Conservation (phyloP, 2,329 filamentous ascomycete species). For the Dactylellina cionopaga region DNA sequence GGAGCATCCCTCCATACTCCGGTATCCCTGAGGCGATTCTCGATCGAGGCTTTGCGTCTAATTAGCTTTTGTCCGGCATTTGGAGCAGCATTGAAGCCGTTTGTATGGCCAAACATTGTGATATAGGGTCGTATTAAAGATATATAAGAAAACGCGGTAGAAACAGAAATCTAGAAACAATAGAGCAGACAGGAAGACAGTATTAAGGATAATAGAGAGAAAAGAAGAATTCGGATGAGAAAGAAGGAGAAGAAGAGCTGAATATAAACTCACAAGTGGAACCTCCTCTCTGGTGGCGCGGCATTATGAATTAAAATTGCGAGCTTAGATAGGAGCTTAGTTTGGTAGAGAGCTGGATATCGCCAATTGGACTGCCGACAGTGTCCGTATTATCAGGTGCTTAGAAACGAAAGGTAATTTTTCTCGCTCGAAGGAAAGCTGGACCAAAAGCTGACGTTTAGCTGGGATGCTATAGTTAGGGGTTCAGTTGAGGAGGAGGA, state of each 20-base stretch:
- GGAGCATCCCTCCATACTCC: conserved; percentile 78
- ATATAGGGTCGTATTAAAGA: not conserved
- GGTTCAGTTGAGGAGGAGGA: not conserved
- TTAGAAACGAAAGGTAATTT: not conserved
- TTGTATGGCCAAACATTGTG: conserved; percentile 12
- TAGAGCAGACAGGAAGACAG: not conserved
- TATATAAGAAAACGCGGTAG: not conserved
- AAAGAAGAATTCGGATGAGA: not conserved
- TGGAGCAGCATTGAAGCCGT: conserved; percentile 1
- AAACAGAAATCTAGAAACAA: not conserved
- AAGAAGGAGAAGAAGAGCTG: not conserved
- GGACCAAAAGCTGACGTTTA: conserved; percentile 14
- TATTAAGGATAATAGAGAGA: not conserved
- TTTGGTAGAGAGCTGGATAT: conserved; percentile 21
- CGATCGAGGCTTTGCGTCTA: conserved; percentile 51
- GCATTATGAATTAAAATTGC: conserved; percentile 2
- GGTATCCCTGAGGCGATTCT: conserved; percentile 65
- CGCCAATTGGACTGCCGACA: conserved; percentile 32
- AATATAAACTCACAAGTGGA: conserved; percentile 31
- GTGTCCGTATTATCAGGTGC: no score
- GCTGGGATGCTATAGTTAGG: not conserved
- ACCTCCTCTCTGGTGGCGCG: not conserved
- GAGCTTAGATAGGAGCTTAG: conserved; percentile 32
- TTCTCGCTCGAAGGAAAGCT: not conserved
- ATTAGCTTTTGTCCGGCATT: conserved; percentile 26